These are phyloP conservation scores for Passiflora organensis DNA, from an alignment of 345 rosid species.

Conservation along the genomic window DNA sequence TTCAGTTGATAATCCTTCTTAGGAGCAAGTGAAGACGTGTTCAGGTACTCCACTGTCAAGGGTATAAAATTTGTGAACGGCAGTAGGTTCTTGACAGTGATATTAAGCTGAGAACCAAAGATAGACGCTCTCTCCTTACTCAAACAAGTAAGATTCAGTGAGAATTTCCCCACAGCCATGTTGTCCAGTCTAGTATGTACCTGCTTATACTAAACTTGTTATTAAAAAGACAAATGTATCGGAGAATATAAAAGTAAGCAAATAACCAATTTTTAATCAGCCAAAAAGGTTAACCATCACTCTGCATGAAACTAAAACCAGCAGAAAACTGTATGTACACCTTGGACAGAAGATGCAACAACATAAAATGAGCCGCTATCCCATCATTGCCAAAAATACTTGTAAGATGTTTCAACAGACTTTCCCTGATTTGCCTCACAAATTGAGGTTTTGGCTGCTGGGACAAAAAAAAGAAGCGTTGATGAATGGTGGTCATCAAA, in stretches of 20 bases:
- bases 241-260: background rate
- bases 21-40: conserved; percentile 59
- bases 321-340: no score
- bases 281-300: background rate
- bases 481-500: conserved; percentile 1
- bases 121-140: conserved; percentile 60
- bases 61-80: conserved; percentile 63
- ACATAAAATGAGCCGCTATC: conserved; percentile 58
- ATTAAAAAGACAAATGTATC: background rate
- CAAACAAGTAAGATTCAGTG: conserved; percentile 61
- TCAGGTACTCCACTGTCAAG: conserved; percentile 66
- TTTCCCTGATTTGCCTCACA: conserved; percentile 56
- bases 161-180: conserved; percentile 88
- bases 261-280: background rate
- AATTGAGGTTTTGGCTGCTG: conserved; percentile 51
- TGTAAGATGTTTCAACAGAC: conserved; percentile 64
- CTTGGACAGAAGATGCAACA: conserved; percentile 81
- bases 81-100: conserved; percentile 51
- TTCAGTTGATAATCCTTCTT: conserved; percentile 73
- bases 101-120: conserved; percentile 46
- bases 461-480: conserved; percentile 7
- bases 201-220: conserved; percentile 27
- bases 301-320: conserved; percentile 2
- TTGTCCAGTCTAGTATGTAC: conserved; percentile 73
- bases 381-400: conserved; percentile 72